Conservation (phyloP, 148 eudicot genomes). For the Vaccinium myrtillus region DNA sequence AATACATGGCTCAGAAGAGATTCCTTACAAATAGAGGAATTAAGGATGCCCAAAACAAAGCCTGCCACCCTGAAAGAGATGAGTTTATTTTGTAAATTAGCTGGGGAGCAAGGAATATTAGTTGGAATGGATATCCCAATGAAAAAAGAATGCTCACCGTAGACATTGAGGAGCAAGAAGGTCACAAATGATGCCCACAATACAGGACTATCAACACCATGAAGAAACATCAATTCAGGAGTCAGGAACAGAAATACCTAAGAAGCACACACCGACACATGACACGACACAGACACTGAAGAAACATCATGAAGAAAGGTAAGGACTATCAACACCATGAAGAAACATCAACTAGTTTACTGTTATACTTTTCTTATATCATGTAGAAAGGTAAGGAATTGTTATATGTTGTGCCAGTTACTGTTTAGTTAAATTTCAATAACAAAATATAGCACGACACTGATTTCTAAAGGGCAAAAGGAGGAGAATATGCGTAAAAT, state of each 20-base stretch:
- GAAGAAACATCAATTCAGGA: not conserved
- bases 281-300: not conserved
- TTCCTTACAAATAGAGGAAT: constrained; percentile 70
- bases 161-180: constrained; percentile 74
- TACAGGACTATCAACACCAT: constrained; percentile 57
- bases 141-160: constrained; percentile 42
- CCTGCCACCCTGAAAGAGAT: constrained; percentile 62
- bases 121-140: not conserved
- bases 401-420: too few species aligned
- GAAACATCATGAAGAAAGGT: too few species aligned
- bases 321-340: too few species aligned
- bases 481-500: not conserved
- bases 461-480: not conserved
- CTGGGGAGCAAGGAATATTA: not conserved
- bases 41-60: constrained; percentile 69
- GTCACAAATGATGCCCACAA: constrained; percentile 81
- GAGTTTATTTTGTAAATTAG: not conserved
- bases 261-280: not conserved
- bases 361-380: not conserved
- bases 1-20: not conserved
- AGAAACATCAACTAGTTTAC: too few species aligned
- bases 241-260: not conserved
- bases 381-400: not conserved
- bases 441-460: not conserved
- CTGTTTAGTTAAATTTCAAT: not conserved